Evolutionary conservation across 257 asterid species (phyloP).

Genomic region (Solanum rostratum): DNA sequence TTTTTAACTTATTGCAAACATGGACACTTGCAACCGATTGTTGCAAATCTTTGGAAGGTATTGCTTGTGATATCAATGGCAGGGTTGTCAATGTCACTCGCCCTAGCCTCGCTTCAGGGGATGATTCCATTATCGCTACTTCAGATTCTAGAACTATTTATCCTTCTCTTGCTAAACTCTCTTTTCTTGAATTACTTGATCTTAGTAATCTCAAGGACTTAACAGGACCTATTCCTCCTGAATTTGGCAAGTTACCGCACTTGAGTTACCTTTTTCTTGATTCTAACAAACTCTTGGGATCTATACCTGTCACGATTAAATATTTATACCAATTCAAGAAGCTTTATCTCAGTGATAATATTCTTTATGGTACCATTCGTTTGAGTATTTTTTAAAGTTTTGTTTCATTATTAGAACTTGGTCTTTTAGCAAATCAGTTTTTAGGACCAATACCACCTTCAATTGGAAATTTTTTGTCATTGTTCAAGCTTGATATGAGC

Average conservation of each 20-base stretch:
- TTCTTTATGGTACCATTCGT: conserved; percentile 38
- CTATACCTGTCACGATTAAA: conserved; percentile 26
- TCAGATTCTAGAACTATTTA: conserved; percentile 40
- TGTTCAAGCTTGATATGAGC: conserved; percentile 26
- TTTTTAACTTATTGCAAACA: conserved; percentile 29
- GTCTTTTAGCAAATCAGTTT: conserved; percentile 28
- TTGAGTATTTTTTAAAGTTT: conserved; percentile 10
- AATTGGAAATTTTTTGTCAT: conserved; percentile 19
- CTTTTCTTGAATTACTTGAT: conserved; percentile 38
- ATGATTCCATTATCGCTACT: conserved; percentile 24
- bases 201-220: conserved; percentile 39
- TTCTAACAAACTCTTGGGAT: conserved; percentile 31
- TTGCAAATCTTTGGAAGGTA: conserved; percentile 54
- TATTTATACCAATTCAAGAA: conserved; percentile 9
- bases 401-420: conserved; percentile 20
- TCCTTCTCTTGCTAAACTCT: conserved; percentile 47
- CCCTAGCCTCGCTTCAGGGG: conserved; percentile 26
- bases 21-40: conserved; percentile 53
- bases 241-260: conserved; percentile 30
- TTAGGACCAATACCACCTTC: conserved; percentile 47
- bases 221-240: conserved; percentile 35
- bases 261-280: conserved; percentile 24
- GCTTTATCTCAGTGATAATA: conserved; percentile 26
- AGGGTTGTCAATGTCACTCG: conserved; percentile 42
- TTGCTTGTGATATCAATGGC: conserved; percentile 32